Conservation (phyloP, 352 stramenopile genomes). For the Phytophthora citricola region DNA sequence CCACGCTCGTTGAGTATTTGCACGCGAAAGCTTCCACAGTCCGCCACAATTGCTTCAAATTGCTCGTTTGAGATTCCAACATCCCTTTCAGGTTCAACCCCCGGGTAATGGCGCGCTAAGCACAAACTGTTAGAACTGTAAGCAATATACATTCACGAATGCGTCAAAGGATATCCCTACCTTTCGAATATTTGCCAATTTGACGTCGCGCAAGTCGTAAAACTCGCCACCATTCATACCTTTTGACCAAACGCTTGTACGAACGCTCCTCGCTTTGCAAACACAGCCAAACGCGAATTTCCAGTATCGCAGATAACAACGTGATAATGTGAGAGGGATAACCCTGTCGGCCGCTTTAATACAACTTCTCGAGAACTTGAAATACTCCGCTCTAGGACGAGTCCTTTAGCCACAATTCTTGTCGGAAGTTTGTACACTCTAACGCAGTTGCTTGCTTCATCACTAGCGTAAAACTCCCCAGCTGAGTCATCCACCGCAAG, state of each 20-base stretch:
- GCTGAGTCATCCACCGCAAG: constrained; percentile 61
- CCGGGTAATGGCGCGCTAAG: constrained; percentile 51
- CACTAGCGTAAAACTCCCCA: constrained; percentile 69
- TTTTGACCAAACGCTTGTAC: constrained; percentile 49
- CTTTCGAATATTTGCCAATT: constrained; percentile 69
- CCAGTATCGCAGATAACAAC: constrained; percentile 66
- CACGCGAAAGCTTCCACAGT: constrained; percentile 71
- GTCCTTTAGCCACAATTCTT: constrained; percentile 23
- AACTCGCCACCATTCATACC: constrained; percentile 46
- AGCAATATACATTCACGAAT: background rate
- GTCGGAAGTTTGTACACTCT: constrained; percentile 49
- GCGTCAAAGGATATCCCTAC: constrained; percentile 17
- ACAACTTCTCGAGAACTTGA: constrained; percentile 5
- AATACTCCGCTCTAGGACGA: constrained; percentile 32
- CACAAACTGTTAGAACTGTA: background rate
- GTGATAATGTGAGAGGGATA: constrained; percentile 77
- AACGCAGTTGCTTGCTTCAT: constrained; percentile 59
- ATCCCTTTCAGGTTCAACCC: constrained; percentile 37
- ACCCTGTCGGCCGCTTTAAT: constrained; percentile 49
- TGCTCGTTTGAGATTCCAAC: constrained; percentile 59
- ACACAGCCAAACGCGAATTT: constrained; percentile 55
- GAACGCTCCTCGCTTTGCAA: constrained; percentile 65
- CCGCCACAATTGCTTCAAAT: constrained; percentile 73
- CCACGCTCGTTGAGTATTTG: constrained; percentile 74
- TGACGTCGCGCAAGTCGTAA: constrained; percentile 59